phyloP scores from a whole-genome alignment of 73 alveolate species.

The Paramecium caudatum region DNA sequence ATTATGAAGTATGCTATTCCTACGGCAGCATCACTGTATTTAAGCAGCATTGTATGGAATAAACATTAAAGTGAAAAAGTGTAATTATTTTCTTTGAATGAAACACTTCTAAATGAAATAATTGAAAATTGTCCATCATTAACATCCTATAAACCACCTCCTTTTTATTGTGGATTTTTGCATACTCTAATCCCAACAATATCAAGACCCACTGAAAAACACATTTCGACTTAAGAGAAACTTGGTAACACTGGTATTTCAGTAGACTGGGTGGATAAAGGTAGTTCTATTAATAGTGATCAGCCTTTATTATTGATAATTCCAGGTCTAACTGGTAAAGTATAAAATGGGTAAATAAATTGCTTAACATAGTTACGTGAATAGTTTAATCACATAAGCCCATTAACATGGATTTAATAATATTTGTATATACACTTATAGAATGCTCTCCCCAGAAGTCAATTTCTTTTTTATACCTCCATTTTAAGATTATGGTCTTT shows the following conservation, averaged over 20 bases:
- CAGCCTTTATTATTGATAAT: constrained; percentile 50
- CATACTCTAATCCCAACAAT: constrained; percentile 20
- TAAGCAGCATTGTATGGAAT: neutral
- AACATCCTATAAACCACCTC: neutral
- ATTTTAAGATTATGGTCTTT: constrained; percentile 36
- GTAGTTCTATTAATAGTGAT: neutral
- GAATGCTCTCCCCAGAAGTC: neutral
- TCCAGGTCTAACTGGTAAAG: constrained; percentile 60
- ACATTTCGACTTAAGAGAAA: neutral
- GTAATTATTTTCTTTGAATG: neutral
- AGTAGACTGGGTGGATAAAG: constrained; percentile 23
- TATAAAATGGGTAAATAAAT: neutral
- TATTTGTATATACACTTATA: constrained; percentile 33
- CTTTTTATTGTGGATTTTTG: constrained; percentile 7
- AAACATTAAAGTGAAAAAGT: neutral
- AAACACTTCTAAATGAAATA: neutral
- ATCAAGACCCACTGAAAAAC: neutral
- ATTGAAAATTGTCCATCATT: constrained; percentile 35
- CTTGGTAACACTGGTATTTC: constrained; percentile 18
- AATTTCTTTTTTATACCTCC: neutral
- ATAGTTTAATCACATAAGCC: neutral
- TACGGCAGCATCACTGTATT: too few relatives aligned
- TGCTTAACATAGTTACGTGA: neutral
- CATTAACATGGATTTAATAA: constrained; percentile 30
- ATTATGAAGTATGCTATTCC: too few relatives aligned